phyloP scores from a whole-genome alignment of 2,329 filamentous ascomycete genomes.

The Pochonia chlamydosporia region DNA sequence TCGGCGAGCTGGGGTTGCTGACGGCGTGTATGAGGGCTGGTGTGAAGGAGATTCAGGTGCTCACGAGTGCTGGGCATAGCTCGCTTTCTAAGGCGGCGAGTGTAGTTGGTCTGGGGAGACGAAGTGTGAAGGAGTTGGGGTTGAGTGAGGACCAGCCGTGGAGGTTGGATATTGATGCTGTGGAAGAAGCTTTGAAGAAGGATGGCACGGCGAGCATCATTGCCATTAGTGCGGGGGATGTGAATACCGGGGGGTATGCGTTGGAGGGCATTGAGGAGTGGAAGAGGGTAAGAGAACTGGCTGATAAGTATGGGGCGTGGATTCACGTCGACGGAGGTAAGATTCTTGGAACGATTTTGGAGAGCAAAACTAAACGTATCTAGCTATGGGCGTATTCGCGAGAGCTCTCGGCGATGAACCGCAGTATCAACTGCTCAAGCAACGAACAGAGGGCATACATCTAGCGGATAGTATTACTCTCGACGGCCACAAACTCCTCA shows the following conservation, averaged over 20 bases:
- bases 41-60: constrained; percentile 63
- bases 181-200: constrained; percentile 54
- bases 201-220: constrained; percentile 64
- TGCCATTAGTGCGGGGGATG: constrained; percentile 77
- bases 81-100: constrained; percentile 79
- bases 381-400: constrained; percentile 66
- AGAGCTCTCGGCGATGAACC: constrained; percentile 53
- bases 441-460: constrained; percentile 59
- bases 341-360: too few relatives aligned
- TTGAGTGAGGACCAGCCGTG: constrained; percentile 52
- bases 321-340: constrained; percentile 77
- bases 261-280: constrained; percentile 53
- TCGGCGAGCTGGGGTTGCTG: constrained; percentile 66
- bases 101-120: constrained; percentile 71
- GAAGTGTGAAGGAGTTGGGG: constrained; percentile 57
- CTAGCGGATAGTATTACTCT: constrained; percentile 82
- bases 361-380: not conserved
- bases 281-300: constrained; percentile 58
- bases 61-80: constrained; percentile 80
- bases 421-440: constrained; percentile 50
- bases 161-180: constrained; percentile 58
- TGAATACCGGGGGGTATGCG: constrained; percentile 83
- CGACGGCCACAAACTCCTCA: constrained; percentile 88
- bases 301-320: constrained; percentile 72
- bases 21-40: constrained; percentile 59